A percentile compares a stretch with the other conserved stretches of the same genome.
Evolutionary conservation across 2,329 filamentous ascomycete species (phyloP).

Genomic region (Erysiphe neolycopersici): DNA sequence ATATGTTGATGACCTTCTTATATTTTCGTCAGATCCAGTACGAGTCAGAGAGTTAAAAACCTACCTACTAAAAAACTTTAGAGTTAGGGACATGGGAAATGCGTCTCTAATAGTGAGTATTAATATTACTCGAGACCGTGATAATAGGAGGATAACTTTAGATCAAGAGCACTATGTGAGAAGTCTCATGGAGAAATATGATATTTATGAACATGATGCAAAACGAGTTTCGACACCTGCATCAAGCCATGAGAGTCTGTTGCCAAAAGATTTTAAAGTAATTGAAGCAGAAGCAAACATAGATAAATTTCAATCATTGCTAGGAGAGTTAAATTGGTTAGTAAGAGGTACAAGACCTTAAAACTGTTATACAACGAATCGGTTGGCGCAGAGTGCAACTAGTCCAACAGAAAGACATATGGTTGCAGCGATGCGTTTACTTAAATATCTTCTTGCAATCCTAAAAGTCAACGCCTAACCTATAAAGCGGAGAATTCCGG

Average conservation of each 20-base stretch:
- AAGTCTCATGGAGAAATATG: neutral
- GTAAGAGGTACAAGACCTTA: neutral
- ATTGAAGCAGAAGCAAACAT: neutral
- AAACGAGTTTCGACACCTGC: neutral
- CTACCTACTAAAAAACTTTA: neutral
- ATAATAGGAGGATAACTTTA: neutral
- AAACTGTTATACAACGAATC: neutral
- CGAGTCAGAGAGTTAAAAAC: neutral
- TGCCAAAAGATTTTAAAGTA: neutral
- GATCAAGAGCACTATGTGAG: slow-evolving; percentile 1
- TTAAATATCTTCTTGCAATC: slow-evolving; percentile 1
- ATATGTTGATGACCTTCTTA: neutral
- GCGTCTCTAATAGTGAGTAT: neutral
- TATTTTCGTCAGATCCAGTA: neutral
- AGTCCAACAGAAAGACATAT: neutral
- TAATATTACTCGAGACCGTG: neutral
- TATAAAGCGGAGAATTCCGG: neutral
- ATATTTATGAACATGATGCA: neutral
- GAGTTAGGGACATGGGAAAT: neutral
- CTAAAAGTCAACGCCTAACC: neutral
- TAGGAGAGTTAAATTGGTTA: neutral
- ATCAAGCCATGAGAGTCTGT: neutral
- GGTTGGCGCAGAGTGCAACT: neutral
- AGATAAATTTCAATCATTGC: neutral
- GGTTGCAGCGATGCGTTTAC: neutral